Percentiles rank a stretch among this genome's conserved stretches.
These are phyloP conservation scores for Wickerhamomyces ciferrii DNA, from an alignment of 805 yeast species.

Conservation along the genomic window DNA sequence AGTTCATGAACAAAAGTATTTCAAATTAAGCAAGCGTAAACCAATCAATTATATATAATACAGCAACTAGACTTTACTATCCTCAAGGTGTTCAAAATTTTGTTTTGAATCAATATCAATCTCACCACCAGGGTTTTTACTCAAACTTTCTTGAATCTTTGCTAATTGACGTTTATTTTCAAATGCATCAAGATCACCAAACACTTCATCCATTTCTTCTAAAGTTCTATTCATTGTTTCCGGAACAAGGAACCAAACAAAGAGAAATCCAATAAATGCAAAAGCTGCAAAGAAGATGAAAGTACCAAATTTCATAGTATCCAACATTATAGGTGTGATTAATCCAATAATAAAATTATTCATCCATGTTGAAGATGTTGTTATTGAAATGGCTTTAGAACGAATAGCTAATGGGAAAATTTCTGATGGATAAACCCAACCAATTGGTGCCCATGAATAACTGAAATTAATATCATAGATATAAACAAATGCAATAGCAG, in stretches of 20 bases:
- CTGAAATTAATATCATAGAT: constrained; percentile 40
- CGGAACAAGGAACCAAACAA: constrained; percentile 2
- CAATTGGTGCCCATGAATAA: constrained; percentile 38
- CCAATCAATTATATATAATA: too few relatives aligned
- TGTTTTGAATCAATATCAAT: neutral
- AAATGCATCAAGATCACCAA: constrained; percentile 4
- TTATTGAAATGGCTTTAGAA: constrained; percentile 36
- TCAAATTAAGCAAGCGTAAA: too few relatives aligned
- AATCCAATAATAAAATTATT: constrained; percentile 43
- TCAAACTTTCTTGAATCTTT: constrained; percentile 1
- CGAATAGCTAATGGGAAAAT: constrained; percentile 37
- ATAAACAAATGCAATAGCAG: constrained; percentile 36
- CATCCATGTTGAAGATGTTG: constrained; percentile 40
- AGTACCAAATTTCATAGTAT: constrained; percentile 35
- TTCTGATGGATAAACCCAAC: constrained; percentile 40
- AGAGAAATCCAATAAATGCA: constrained; percentile 1
- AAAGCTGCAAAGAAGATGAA: constrained; percentile 27
- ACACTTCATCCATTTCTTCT: constrained; percentile 7
- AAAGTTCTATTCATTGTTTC: constrained; percentile 4
- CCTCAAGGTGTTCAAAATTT: neutral
- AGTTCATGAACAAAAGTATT: too few relatives aligned
- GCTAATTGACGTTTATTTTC: constrained; percentile 2
- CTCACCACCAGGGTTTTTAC: neutral
- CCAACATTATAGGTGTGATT: constrained; percentile 36
- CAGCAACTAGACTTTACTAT: neutral